Evolutionary conservation across 2,329 filamentous ascomycete genomes (phyloP), one percentile per base, ranked within the genome.

Genomic region (Aureobasidium pullulans): DNA sequence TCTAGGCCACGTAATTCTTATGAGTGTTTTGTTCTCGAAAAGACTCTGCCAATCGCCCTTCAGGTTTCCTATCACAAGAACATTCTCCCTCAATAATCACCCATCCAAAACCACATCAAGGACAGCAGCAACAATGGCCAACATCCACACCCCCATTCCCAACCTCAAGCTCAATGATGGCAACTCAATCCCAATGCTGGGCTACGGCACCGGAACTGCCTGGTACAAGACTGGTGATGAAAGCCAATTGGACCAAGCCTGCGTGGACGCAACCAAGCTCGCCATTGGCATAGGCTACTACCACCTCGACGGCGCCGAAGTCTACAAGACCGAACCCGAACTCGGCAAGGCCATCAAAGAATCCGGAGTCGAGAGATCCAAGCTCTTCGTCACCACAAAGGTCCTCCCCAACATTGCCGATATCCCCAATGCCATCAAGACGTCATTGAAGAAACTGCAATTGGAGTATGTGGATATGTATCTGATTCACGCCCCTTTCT

Each of bases 241-340:
- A 61, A 69, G 71, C 49, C 74, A 79, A 48, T 74, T 85, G 43
- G 84, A 89, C 64, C 73, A 84, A 59, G 76, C 78, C 5, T 74
- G 80, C 52, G 76, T 85, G 13, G 81, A 85, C 54, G 72, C 75
- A 0, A 75, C 80, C 46, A 81, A 86, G 60, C 79, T 75, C 63
- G 88, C 88, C 34, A 86, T 90, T 66, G 80, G 82, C 58, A 72
- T 83, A n/a, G 88, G 86, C 28, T 91, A 85, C 71, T 79, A 79
- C 60, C 88, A 92, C 67, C 77, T 92, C 3, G 89, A 93, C 70
- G 84, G 88, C 44, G 89, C 89, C 19, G 85, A 92, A 48, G 74
- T 78, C 61, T 80, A 80, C 71, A 77, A 79, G 63, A 80, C 77
- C 2, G 78, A 80, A 65, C 69, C 72, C 3, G 78, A 80, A 65